These are phyloP conservation scores for Gossypium laxum DNA, from an alignment of 441 rosid genomes.

Conservation along the genomic window DNA sequence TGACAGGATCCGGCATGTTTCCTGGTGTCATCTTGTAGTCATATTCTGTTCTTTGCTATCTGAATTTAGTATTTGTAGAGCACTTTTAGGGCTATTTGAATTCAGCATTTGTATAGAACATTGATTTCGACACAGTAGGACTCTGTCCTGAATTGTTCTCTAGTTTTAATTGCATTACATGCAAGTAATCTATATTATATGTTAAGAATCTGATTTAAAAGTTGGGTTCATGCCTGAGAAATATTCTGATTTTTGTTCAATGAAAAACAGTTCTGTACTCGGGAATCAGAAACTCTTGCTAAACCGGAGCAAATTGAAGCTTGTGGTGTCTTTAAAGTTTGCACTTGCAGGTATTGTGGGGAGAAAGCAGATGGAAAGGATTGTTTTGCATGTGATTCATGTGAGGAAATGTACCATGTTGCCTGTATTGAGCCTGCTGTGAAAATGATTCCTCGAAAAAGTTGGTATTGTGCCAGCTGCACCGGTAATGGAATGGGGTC, in stretches of 20 bases:
- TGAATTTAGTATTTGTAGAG: conserved; percentile 10
- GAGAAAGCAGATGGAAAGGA: conserved; percentile 50
- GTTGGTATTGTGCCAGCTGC: conserved; percentile 75
- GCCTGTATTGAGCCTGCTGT: conserved; percentile 67
- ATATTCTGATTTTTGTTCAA: conserved; percentile 13
- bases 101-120: background rate
- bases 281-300: conserved; percentile 32
- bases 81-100: background rate
- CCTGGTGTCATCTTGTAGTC: background rate
- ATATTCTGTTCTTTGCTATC: background rate
- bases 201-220: background rate
- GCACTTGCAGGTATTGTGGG: conserved; percentile 58
- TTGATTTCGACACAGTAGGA: background rate
- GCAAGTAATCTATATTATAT: background rate
- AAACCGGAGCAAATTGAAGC: conserved; percentile 37
- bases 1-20: background rate
- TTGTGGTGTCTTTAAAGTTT: conserved; percentile 24
- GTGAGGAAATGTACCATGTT: conserved; percentile 73
- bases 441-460: conserved; percentile 48
- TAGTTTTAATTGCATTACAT: background rate
- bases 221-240: conserved; percentile 1
- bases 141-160: background rate
- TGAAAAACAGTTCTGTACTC: conserved; percentile 24
- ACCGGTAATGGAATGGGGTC: conserved; percentile 45
- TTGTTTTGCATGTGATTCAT: conserved; percentile 73